Evolutionary conservation across 164 flowering plant species (phyloP).

Genomic region (Brasenia schreberi): DNA sequence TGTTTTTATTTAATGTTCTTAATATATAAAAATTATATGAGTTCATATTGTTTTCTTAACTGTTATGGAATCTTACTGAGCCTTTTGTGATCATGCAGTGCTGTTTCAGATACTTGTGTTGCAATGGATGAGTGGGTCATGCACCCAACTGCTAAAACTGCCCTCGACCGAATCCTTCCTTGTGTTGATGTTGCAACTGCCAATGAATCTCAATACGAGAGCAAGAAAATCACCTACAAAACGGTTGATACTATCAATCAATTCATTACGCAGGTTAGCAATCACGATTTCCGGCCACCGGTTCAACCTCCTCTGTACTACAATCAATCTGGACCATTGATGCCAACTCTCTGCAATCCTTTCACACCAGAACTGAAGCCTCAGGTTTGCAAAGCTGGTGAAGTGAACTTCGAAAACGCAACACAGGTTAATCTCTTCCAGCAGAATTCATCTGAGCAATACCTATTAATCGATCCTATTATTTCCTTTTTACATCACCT

Average conservation of each 20-base stretch:
- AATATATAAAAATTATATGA: too few species aligned
- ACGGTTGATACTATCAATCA: slow-evolving; percentile 31
- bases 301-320: slow-evolving; percentile 22
- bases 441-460: too few species aligned
- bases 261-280: slow-evolving; percentile 43
- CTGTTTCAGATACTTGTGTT: slow-evolving; percentile 42
- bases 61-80: neutral
- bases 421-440: slow-evolving; percentile 23
- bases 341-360: slow-evolving; percentile 55
- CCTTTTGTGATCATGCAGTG: slow-evolving; percentile 16
- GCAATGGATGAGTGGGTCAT: slow-evolving; percentile 54
- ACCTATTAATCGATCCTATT: too few species aligned
- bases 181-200: slow-evolving; percentile 41
- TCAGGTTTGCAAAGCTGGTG: slow-evolving; percentile 33
- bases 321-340: slow-evolving; percentile 53
- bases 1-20: too few species aligned
- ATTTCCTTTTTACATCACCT: neutral
- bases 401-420: slow-evolving; percentile 37
- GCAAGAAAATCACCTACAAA: slow-evolving; percentile 39
- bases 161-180: slow-evolving; percentile 43
- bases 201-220: slow-evolving; percentile 32
- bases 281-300: slow-evolving; percentile 34
- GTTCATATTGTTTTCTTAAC: too few species aligned
- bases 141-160: slow-evolving; percentile 39
- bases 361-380: slow-evolving; percentile 23